Evolutionary conservation across 192 early-diverging fungal genomes (phyloP).

Genomic region (Gigaspora rosea): DNA sequence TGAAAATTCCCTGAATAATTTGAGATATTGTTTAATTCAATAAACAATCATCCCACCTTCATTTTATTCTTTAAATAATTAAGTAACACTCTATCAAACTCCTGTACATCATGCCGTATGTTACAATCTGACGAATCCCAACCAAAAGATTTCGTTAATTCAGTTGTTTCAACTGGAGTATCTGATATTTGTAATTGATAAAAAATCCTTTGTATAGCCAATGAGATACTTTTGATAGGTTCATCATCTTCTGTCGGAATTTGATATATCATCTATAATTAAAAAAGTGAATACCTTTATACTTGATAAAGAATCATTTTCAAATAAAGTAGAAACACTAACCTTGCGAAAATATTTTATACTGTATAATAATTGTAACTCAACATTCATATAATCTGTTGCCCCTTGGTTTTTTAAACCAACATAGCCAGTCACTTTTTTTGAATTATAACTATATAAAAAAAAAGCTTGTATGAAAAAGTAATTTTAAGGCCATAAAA

Average conservation of each 20-base stretch:
- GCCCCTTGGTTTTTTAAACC: constrained; percentile 97
- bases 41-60: constrained; percentile 42
- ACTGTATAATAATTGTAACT: constrained; percentile 63
- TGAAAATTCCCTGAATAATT: too few species aligned
- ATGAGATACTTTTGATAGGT: constrained; percentile 80
- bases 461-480: constrained; percentile 2
- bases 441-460: constrained; percentile 78
- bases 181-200: constrained; percentile 45
- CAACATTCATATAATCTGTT: constrained; percentile 94
- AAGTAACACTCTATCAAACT: constrained; percentile 95
- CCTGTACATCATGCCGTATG: constrained; percentile 98
- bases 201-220: constrained; percentile 94
- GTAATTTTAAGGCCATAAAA: constrained; percentile 10
- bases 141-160: constrained; percentile 97
- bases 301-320: not conserved
- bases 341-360: constrained; percentile 89
- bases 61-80: constrained; percentile 72
- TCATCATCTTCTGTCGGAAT: constrained; percentile 91
- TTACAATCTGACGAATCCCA: constrained; percentile 95
- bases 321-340: not conserved
- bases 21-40: not conserved
- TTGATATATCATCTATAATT: constrained; percentile 69
- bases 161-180: constrained; percentile 83
- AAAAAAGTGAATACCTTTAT: not conserved
- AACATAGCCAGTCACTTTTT: constrained; percentile 86